Base-by-base conservation (phyloP, 805 yeast species). In the Ogataea degrootiae region DNA sequence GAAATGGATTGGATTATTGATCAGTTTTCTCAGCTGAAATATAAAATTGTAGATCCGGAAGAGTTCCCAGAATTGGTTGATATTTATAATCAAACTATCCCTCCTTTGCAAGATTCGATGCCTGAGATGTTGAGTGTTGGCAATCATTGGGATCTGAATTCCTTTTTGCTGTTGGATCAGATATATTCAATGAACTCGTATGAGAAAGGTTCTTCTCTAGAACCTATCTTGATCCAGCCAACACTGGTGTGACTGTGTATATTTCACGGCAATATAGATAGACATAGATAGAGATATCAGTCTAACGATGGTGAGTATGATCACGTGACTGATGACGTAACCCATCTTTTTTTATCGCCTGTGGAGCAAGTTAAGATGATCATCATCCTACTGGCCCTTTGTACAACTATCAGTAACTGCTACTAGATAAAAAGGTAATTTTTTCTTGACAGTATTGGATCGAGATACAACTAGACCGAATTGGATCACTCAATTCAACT, bases 141-240 rank as follows among this genome's bases (percentile, higher is more conserved):
- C 6, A 17, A 44, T 4, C n/a, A 47, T 19, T 58, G 63, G 58
- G 53, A 50, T 17, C n/a, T 51, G 8, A 29, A 55, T 1, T 45
- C 57, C 9, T 56, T 60, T 38, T 12, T 53, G 14, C 17, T 46
- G 8, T 38, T 49, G 6, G 55, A 53, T 43, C 42, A 37, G 15
- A 34, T 62, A 4, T 46, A 51, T 16, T 14, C 31, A 14, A 44
- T 48, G 16, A 57, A 57, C 44, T 53, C 57, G 1, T 61, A 62
- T 39, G 61, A 57, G 41, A 62, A 62, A 42, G 66, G 67, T 4
- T 53, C 60, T 29, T 44, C 31, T 17, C 21, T 45, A 15, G 67
- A 62, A 38, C 56, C 61, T 2, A 42, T 62, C 9, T 39, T 62
- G 21, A 55, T 62, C 2, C 45, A 41, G 12, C 65, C 64, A 19